These are phyloP conservation scores for Chrysoporthe austroafricana DNA, from an alignment of 2,329 filamentous ascomycete species.

Conservation along the genomic window DNA sequence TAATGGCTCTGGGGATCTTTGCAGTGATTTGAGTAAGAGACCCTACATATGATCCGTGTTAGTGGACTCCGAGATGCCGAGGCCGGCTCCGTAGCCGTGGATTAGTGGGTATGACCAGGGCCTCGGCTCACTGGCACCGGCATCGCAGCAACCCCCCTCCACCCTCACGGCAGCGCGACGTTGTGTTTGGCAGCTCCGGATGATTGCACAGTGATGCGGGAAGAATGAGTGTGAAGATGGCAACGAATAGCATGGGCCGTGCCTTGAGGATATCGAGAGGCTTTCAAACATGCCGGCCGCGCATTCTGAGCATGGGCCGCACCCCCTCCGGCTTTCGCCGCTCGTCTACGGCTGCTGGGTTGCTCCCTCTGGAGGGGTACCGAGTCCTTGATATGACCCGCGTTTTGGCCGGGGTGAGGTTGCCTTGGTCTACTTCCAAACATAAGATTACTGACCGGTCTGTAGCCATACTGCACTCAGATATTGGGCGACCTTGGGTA, in stretches of 20 bases:
- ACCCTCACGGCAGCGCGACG: conserved; percentile 5
- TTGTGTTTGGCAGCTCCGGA: neutral
- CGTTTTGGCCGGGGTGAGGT: conserved; percentile 85
- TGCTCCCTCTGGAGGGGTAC: conserved; percentile 77
- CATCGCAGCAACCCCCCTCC: neutral
- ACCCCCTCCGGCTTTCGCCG: neutral
- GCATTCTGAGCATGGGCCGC: neutral
- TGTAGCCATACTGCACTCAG: conserved; percentile 93
- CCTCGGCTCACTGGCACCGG: too few species aligned
- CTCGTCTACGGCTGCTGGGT: conserved; percentile 29
- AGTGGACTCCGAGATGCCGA: too few species aligned
- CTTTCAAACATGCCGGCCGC: conserved; percentile 5
- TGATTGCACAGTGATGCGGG: neutral
- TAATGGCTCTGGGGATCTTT: too few species aligned
- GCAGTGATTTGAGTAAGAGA: too few species aligned
- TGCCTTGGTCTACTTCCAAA: neutral
- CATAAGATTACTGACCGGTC: neutral
- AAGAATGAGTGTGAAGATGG: conserved; percentile 15
- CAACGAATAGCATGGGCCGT: conserved; percentile 3
- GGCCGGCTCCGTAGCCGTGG: too few species aligned
- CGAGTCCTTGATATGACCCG: conserved; percentile 95
- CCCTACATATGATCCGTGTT: too few species aligned
- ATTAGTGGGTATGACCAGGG: too few species aligned
- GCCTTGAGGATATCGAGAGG: conserved; percentile 1
- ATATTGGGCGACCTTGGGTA: conserved; percentile 96